Evolutionary conservation across 805 yeast genomes (phyloP).

Genomic region (Nakazawaea ambrosiae): DNA sequence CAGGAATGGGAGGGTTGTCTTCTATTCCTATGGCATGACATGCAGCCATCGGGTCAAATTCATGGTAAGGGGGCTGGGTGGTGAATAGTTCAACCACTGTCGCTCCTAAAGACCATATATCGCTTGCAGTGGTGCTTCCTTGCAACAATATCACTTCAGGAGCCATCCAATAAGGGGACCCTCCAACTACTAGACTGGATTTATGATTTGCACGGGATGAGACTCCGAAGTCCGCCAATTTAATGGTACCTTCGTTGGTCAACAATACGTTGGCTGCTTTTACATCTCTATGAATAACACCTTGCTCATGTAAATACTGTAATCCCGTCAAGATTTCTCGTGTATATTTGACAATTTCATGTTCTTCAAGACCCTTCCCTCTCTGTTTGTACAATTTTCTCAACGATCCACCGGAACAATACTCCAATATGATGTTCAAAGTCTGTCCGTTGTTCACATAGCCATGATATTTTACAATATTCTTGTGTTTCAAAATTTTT

Average conservation of each 20-base stretch:
- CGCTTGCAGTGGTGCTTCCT: slow-evolving; percentile 84
- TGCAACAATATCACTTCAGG: slow-evolving; percentile 86
- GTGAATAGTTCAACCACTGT: slow-evolving; percentile 83
- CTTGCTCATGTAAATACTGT: slow-evolving; percentile 60
- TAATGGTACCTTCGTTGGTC: slow-evolving; percentile 55
- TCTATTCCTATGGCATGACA: slow-evolving; percentile 79
- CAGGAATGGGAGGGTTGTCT: slow-evolving; percentile 64
- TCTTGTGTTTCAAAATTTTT: slow-evolving; percentile 56
- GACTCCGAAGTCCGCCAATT: slow-evolving; percentile 74
- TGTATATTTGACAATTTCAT: slow-evolving; percentile 40
- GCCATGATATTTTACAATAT: slow-evolving; percentile 64
- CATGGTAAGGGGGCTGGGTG: slow-evolving; percentile 82
- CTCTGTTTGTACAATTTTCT: slow-evolving; percentile 40
- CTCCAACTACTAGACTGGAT: slow-evolving; percentile 41
- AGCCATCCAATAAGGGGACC: slow-evolving; percentile 99
- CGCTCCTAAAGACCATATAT: slow-evolving; percentile 94
- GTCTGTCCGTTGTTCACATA: slow-evolving; percentile 48
- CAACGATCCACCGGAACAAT: slow-evolving; percentile 59
- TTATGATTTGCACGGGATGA: slow-evolving; percentile 38
- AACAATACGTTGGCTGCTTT: slow-evolving; percentile 69
- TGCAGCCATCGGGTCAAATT: slow-evolving; percentile 69
- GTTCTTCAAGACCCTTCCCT: slow-evolving; percentile 50
- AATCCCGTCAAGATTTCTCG: slow-evolving; percentile 53
- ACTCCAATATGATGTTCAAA: slow-evolving; percentile 58
- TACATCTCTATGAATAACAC: slow-evolving; percentile 71